Evolutionary conservation across 2,329 filamentous ascomycete species (phyloP), one percentile per base, ranked within the genome.

Genomic region (Hypoxylon sp.): DNA sequence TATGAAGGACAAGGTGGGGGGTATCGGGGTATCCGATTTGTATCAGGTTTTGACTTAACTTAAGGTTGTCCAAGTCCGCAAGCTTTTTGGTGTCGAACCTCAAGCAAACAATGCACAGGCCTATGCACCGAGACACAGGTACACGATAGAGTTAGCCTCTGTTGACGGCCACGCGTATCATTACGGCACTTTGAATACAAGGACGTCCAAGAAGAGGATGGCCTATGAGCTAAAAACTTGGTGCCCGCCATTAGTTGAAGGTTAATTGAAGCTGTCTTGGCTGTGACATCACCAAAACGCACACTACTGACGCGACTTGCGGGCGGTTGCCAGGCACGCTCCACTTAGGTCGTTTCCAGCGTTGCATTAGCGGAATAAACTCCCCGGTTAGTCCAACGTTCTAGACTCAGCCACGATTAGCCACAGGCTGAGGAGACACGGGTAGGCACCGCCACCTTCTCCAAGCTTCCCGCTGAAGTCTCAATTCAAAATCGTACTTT

Each of bases 241-340:
- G 51, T 65, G 3, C 40, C 53, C 61, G 45, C 22, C 14, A 40
- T 52, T 62, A 50, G 51, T 45, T 38, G 49, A n/a, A 50, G 24
- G 45, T 56, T 55, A 57, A 38, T 51, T 38, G 45, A 48, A 12
- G 49, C n/a, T 40, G 36, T 40, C 36, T 40, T 40, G 36, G 36
- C 36, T 26, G 50, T 68, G 65, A 68, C 65, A 65, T 65, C 58
- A 65, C 61, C 24, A n/a, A 24, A 51, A 55, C 20, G 44, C 30
- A 48, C 42, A 20, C 50, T 38, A 52, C 20, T 48, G 44, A 55
- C 53, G 53, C 58, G 50, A 62, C 58, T 59, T 46, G n/a, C n/a
- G n/a, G n/a, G n/a, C n/a, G n/a, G n/a, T n/a, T n/a, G 58, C 50
- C 53, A 58, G 64, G 54, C 26, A 54, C 38, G 16, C 22, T 26